These are phyloP conservation scores for Asterella californica DNA, from an alignment of 225 moss, liverwort and hornwort genomes.

Conservation along the genomic window DNA sequence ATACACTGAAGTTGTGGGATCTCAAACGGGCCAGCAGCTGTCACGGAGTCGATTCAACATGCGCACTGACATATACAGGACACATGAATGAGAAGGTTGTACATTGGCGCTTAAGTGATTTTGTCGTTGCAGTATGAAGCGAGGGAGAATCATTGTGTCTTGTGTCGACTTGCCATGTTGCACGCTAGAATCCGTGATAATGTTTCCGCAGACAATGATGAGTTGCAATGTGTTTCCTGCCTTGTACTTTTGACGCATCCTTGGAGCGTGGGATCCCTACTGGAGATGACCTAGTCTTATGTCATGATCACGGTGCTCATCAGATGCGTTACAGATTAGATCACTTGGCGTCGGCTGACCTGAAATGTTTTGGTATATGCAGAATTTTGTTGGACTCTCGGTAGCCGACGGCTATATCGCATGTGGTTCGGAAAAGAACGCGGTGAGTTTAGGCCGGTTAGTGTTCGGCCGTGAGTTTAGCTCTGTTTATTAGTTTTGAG, in stretches of 20 bases:
- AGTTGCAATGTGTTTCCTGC: not conserved
- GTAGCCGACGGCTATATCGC: constrained; percentile 95
- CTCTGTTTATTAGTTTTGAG: not conserved
- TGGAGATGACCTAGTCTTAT: not conserved
- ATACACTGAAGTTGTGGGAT: constrained; percentile 94
- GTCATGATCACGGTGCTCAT: not conserved
- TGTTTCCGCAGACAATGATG: not conserved
- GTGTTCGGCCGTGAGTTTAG: not conserved
- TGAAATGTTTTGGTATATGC: constrained; percentile 23
- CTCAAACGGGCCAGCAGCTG: constrained; percentile 65
- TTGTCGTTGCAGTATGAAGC: too few relatives aligned
- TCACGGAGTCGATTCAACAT: constrained; percentile 52
- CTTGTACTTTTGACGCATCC: not conserved
- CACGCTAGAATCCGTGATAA: not conserved
- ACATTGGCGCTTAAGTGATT: not conserved
- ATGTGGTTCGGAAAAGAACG: constrained; percentile 91
- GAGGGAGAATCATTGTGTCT: not conserved
- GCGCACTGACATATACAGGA: constrained; percentile 84
- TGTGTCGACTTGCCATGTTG: not conserved
- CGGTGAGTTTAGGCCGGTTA: constrained; percentile 50
- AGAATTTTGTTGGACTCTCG: constrained; percentile 97
- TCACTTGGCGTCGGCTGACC: not conserved
- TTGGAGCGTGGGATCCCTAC: not conserved
- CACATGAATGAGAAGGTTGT: constrained; percentile 90
- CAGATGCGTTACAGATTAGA: not conserved